These are phyloP conservation scores for Kalmanozyma brasiliensis DNA, from an alignment of 1,284 basidiomycete species.

Conservation along the genomic window DNA sequence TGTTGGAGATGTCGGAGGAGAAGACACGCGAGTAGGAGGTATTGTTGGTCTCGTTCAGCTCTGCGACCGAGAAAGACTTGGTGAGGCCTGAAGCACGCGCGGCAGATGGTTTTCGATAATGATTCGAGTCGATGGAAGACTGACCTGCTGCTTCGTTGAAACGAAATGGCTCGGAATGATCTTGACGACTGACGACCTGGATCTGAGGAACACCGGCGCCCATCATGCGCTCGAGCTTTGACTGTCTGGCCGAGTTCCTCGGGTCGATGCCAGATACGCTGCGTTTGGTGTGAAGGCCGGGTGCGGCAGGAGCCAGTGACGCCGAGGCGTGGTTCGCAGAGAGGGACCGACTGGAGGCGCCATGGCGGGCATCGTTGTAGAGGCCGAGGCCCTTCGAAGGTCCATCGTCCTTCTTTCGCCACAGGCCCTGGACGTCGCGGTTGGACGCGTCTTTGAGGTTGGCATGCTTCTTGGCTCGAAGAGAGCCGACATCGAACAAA, in stretches of 20 bases:
- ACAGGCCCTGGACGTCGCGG: slow-evolving; percentile 5
- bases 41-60: slow-evolving; percentile 24
- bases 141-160: slow-evolving; percentile 5
- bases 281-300: slow-evolving; percentile 14
- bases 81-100: slow-evolving; percentile 11
- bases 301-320: background rate
- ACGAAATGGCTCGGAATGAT: slow-evolving; percentile 20
- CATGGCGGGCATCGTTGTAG: slow-evolving; percentile 19
- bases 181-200: slow-evolving; percentile 34
- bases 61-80: slow-evolving; percentile 24
- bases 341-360: slow-evolving; percentile 26
- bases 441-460: slow-evolving; percentile 14
- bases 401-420: slow-evolving; percentile 23
- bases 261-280: slow-evolving; percentile 28
- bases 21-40: slow-evolving; percentile 30
- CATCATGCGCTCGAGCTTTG: slow-evolving; percentile 60
- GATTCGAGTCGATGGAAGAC: slow-evolving; percentile 17
- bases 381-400: slow-evolving; percentile 18
- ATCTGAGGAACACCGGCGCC: slow-evolving; percentile 45
- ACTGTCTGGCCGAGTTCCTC: slow-evolving; percentile 26
- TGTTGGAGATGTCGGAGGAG: slow-evolving; percentile 32
- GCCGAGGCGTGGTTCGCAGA: slow-evolving; percentile 26
- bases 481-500: slow-evolving; percentile 46
- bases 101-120: slow-evolving; percentile 9
- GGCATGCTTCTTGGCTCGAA: slow-evolving; percentile 28